These are phyloP conservation scores for Teratosphaeria viscida DNA, from an alignment of 2,329 filamentous ascomycete genomes.

Conservation along the genomic window DNA sequence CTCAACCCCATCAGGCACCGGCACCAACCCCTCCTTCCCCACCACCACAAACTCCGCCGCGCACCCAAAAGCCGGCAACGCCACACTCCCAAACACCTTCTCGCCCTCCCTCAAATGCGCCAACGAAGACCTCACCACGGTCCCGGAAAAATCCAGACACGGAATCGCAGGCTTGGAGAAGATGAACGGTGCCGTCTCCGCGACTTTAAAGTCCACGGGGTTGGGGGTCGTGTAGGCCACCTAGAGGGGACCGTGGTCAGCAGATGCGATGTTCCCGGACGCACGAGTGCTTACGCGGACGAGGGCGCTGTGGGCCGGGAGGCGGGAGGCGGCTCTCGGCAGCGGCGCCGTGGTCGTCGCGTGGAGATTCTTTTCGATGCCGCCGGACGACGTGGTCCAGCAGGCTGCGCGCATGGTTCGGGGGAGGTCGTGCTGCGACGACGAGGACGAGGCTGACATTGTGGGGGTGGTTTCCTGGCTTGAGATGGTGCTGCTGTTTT, in stretches of 20 bases:
- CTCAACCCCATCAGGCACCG: slow-evolving; percentile 26
- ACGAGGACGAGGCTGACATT: no score
- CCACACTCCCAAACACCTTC: slow-evolving; percentile 30
- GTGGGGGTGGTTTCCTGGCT: no score
- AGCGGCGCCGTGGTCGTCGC: slow-evolving; percentile 20
- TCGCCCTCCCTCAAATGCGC: slow-evolving; percentile 26
- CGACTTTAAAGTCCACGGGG: slow-evolving; percentile 42
- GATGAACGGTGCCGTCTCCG: slow-evolving; percentile 23
- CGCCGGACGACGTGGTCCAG: slow-evolving; percentile 17
- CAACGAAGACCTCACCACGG: slow-evolving; percentile 30
- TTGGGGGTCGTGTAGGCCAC: slow-evolving; percentile 38
- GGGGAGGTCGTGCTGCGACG: slow-evolving; percentile 5
- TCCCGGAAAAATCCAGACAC: slow-evolving; percentile 43
- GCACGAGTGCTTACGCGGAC: slow-evolving; percentile 14
- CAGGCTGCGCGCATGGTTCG: slow-evolving; percentile 20
- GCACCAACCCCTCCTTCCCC: slow-evolving; percentile 11
- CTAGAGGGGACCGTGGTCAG: slow-evolving; percentile 6
- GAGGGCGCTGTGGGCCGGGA: slow-evolving; percentile 27
- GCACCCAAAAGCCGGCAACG: slow-evolving; percentile 25
- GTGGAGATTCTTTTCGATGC: slow-evolving; percentile 26
- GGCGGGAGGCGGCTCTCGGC: slow-evolving; percentile 10
- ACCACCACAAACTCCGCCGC: slow-evolving; percentile 28
- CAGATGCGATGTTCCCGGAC: not conserved
- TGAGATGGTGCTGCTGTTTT: no score
- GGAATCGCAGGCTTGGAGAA: slow-evolving; percentile 5